A percentile compares a stretch with the other conserved stretches of the same genome.
Evolutionary conservation across 768 basidiomycete species (phyloP).

Genomic region (Sporobolomyces pararoseus): DNA sequence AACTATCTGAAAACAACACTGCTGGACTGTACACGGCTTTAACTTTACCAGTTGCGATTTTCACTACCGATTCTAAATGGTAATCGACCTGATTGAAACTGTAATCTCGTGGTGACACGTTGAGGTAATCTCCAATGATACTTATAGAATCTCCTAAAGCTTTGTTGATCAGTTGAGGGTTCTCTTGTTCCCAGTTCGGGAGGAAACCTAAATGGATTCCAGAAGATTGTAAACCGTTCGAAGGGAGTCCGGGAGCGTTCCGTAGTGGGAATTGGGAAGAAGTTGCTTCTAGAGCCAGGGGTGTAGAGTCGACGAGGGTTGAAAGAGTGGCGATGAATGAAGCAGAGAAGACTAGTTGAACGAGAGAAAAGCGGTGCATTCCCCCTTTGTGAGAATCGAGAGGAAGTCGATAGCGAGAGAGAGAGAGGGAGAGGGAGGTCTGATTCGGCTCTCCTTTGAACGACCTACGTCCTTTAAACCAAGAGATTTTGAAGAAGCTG

Average conservation of each 20-base stretch:
- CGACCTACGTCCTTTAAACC: no score
- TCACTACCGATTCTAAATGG: slow-evolving; percentile 12
- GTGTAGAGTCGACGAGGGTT: no score
- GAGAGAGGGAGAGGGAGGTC: no score
- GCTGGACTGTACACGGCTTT: slow-evolving; percentile 33
- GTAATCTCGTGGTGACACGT: slow-evolving; percentile 15
- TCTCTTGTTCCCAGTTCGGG: slow-evolving; percentile 30
- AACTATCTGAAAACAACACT: slow-evolving; percentile 9
- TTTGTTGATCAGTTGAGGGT: slow-evolving; percentile 10
- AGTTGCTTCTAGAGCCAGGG: no score
- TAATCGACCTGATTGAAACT: slow-evolving; percentile 19
- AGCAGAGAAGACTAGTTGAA: neutral
- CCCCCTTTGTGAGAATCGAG: no score
- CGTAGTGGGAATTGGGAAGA: neutral
- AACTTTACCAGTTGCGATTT: slow-evolving; percentile 8
- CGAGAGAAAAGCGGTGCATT: no score
- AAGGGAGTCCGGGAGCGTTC: slow-evolving; percentile 14
- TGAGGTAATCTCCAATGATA: slow-evolving; percentile 34
- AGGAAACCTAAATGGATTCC: slow-evolving; percentile 33
- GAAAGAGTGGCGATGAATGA: no score
- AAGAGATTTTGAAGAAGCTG: no score
- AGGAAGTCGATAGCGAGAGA: no score
- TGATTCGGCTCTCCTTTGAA: no score
- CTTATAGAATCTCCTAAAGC: slow-evolving; percentile 20
- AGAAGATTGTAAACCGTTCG: slow-evolving; percentile 7